Evolutionary conservation across 2,329 filamentous ascomycete species (phyloP).

Genomic region (Tolypocladium ophioglossoides): DNA sequence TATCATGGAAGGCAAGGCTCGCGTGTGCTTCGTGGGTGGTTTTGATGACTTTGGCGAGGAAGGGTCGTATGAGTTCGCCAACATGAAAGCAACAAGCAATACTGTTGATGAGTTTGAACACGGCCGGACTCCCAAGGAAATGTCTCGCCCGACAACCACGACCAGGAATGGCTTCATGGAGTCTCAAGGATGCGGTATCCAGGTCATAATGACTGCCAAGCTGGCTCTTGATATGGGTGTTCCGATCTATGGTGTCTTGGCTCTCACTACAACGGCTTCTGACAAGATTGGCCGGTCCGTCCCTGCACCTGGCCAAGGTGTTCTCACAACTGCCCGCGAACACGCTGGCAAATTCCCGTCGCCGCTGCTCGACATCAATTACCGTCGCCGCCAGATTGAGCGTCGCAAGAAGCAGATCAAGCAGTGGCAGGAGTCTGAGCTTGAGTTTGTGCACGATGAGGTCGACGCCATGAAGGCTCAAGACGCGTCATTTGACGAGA

Average conservation of each 20-base stretch:
- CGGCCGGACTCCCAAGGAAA: slow-evolving; percentile 88
- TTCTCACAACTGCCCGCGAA: slow-evolving; percentile 90
- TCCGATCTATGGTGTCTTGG: slow-evolving; percentile 90
- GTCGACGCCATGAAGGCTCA: slow-evolving; percentile 82
- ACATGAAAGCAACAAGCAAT: slow-evolving; percentile 99
- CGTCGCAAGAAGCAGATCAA: slow-evolving; percentile 90
- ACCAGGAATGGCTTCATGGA: slow-evolving; percentile 99
- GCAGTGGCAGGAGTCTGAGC: slow-evolving; percentile 91
- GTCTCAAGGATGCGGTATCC: slow-evolving; percentile 95
- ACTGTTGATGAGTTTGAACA: slow-evolving; percentile 93
- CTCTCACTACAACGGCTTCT: slow-evolving; percentile 87
- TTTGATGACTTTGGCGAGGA: slow-evolving; percentile 99
- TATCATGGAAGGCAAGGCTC: slow-evolving; percentile 95
- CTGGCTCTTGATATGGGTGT: slow-evolving; percentile 97
- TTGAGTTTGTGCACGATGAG: slow-evolving; percentile 88
- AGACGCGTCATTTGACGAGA: slow-evolving; percentile 62
- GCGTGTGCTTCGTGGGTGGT: slow-evolving; percentile 93
- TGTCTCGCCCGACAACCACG: slow-evolving; percentile 95
- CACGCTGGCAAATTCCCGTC: slow-evolving; percentile 86
- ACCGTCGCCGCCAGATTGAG: slow-evolving; percentile 89
- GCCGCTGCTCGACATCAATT: slow-evolving; percentile 93
- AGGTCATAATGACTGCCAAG: slow-evolving; percentile 96
- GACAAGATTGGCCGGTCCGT: slow-evolving; percentile 99
- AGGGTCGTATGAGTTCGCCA: slow-evolving; percentile 98
- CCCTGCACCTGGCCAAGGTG: slow-evolving; percentile 91